These are phyloP conservation scores for Termitomyces sp. DNA, from an alignment of 768 basidiomycete genomes.

Conservation along the genomic window DNA sequence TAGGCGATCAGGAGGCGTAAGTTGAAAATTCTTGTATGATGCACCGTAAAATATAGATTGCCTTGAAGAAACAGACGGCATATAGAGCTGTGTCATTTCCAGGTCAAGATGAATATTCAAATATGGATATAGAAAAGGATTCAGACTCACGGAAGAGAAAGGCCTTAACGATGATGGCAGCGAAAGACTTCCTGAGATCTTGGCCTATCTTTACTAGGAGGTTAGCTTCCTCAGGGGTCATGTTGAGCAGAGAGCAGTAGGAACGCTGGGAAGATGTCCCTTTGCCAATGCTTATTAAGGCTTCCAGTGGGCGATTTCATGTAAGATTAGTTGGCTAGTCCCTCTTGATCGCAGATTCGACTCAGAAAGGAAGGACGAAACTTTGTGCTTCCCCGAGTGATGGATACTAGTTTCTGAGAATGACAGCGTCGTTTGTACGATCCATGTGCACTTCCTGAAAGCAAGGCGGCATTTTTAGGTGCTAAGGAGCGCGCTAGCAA, in stretches of 20 bases:
- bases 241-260: neutral
- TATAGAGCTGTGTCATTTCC: too few relatives aligned
- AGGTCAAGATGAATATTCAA: neutral
- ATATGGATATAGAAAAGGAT: too few relatives aligned
- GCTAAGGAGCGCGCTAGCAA: too few relatives aligned
- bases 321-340: neutral
- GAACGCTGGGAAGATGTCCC: neutral
- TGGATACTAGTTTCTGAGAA: too few relatives aligned
- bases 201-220: conserved; percentile 1
- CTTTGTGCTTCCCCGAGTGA: neutral
- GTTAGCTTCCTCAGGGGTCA: conserved; percentile 4
- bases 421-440: too few relatives aligned
- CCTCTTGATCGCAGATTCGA: neutral
- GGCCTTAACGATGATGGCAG: conserved; percentile 3
- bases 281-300: neutral
- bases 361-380: neutral
- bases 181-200: conserved; percentile 4
- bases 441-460: neutral
- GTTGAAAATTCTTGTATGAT: neutral
- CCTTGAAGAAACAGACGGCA: conserved; percentile 1
- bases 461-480: neutral
- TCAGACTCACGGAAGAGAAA: conserved; percentile 8
- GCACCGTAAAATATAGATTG: neutral
- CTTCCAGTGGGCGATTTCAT: neutral
- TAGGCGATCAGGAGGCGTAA: neutral